Percentiles rank a stretch among this genome's conserved stretches.
phyloP scores from a whole-genome alignment of 176 grass and related monocot genomes.

The Leersia perrieri region DNA sequence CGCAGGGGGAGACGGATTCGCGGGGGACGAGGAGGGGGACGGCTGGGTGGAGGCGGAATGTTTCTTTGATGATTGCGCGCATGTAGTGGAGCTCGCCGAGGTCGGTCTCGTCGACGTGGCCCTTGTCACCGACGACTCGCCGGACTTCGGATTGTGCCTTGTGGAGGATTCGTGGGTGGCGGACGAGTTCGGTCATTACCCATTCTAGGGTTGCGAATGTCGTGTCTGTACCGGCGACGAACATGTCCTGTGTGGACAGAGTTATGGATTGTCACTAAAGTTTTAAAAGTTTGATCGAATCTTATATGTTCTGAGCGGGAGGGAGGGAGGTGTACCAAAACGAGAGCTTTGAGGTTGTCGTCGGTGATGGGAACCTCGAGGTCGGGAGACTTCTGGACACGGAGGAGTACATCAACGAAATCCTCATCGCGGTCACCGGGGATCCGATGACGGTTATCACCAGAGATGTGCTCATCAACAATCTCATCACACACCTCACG shows the following conservation, averaged over 20 bases:
- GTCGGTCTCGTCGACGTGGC: slow-evolving; percentile 33
- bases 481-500: slow-evolving; percentile 38
- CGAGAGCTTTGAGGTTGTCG: slow-evolving; percentile 45
- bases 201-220: slow-evolving; percentile 46
- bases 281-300: no score
- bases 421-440: slow-evolving; percentile 28
- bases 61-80: slow-evolving; percentile 49
- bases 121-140: slow-evolving; percentile 25
- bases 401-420: slow-evolving; percentile 44
- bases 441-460: not conserved
- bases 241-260: slow-evolving; percentile 54
- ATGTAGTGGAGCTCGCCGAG: slow-evolving; percentile 39
- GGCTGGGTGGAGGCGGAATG: slow-evolving; percentile 41
- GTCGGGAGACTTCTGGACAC: slow-evolving; percentile 39
- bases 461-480: slow-evolving; percentile 31
- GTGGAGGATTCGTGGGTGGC: slow-evolving; percentile 23
- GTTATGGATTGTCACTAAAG: no score
- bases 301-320: no score
- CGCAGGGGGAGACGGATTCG: slow-evolving; percentile 30
- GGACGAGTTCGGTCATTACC: slow-evolving; percentile 49
- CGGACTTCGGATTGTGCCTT: slow-evolving; percentile 45
- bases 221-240: slow-evolving; percentile 42
- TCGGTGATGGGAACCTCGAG: slow-evolving; percentile 43
- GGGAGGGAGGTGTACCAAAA: slow-evolving; percentile 23
- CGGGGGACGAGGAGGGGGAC: slow-evolving; percentile 37